Conservation (phyloP, 192 early-diverging fungal genomes). For the Powellomyces hirtus region DNA sequence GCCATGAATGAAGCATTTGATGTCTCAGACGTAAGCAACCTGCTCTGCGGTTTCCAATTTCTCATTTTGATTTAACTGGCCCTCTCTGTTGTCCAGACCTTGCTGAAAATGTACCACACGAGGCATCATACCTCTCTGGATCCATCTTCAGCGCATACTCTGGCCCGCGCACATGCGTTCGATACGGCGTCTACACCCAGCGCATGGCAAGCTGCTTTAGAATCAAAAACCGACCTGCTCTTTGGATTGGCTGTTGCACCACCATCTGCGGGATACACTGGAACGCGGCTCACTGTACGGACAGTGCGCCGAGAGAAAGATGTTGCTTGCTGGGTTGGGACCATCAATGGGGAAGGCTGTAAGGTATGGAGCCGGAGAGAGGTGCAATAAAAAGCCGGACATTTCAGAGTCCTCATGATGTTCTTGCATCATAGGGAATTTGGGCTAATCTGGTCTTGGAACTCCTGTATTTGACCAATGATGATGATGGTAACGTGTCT, state of each 20-base stretch:
- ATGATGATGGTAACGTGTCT: slow-evolving; percentile 44
- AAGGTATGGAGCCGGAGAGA: slow-evolving; percentile 3
- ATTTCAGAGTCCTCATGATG: not conserved
- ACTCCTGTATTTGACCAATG: slow-evolving; percentile 48
- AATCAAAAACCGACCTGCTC: not conserved
- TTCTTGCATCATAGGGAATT: slow-evolving; percentile 26
- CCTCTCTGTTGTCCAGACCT: not conserved
- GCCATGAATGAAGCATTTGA: slow-evolving; percentile 12
- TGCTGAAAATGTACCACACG: not conserved
- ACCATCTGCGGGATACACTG: not conserved
- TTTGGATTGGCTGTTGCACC: slow-evolving; percentile 7
- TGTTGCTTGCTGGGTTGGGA: slow-evolving; percentile 4
- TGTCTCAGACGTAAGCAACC: slow-evolving; percentile 4
- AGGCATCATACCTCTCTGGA: slow-evolving; percentile 18
- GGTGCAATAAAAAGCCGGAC: no score
- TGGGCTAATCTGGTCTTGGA: slow-evolving; percentile 48
- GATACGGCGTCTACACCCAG: slow-evolving; percentile 5
- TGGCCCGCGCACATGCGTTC: slow-evolving; percentile 7
- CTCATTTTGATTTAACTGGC: not conserved
- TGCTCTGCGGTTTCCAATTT: not conserved
- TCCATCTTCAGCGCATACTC: slow-evolving; percentile 11
- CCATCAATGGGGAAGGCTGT: slow-evolving; percentile 28
- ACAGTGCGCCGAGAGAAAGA: slow-evolving; percentile 18
- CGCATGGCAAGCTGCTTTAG: slow-evolving; percentile 20
- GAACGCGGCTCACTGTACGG: slow-evolving; percentile 8